Evolutionary conservation across 345 rosid species (phyloP), one percentile per base, ranked within the genome.

Genomic region (Brassica nigra): DNA sequence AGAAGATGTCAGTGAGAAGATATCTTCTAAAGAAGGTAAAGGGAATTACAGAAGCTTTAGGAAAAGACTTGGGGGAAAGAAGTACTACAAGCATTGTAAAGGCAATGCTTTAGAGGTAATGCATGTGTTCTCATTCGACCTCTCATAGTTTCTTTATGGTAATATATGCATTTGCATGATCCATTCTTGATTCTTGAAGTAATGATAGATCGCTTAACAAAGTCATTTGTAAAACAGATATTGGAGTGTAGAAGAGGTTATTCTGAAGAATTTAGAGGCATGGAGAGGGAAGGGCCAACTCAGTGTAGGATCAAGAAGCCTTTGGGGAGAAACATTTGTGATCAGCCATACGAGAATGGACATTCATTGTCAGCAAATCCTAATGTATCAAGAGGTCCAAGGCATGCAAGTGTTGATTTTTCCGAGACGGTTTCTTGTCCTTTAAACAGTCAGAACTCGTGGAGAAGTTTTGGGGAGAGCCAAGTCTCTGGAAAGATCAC

Each of bases 41-140:
- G 87, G 83, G 80, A 47, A 47, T 47, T 4, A 47, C 55, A 12
- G 16, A 47, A n/a, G 55, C 16, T 47, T 47, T 47, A 47, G 55
- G 52, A 90, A 84, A 68, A 86, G 73, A 68, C 80, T 78, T 47
- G 76, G 68, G 70, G 85, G 73, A 44, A 78, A 81, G 23, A 91
- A 92, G 79, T 80, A 82, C 75, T 80, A 75, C 54, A 92, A 87
- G 85, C 70, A 82, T 83, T 76, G 81, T 18, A 89, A 91, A 83
- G 87, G 83, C 62, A 81, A 77, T 75, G 80, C 84, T 74, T 82
- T 85, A 47, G 86, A 85, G 97, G 99, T 95, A 72, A 33, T 39
- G 47, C 47, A 39, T 30, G 70, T 47, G 8, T 83, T 49, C n/a
- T n/a, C 8, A 59, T 39, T 76, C 78, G 74, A 42, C 49, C 49